Conservation (phyloP, 2,329 filamentous ascomycete species). For the Tolypocladium album region DNA sequence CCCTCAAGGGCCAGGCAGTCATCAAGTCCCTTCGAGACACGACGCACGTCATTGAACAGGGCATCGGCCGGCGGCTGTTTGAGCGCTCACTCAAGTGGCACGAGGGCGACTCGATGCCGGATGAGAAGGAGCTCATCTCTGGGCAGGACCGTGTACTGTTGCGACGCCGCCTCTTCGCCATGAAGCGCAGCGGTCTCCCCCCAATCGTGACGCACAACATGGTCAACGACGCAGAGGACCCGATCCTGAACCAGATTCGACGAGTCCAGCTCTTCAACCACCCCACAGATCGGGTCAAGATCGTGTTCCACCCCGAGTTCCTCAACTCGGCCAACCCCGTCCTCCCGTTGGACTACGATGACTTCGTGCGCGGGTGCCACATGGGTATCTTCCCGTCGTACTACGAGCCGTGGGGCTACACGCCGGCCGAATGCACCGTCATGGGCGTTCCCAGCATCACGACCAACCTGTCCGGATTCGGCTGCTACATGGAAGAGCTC, state of each 20-base stretch:
- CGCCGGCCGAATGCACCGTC: slow-evolving; percentile 93
- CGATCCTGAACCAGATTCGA: slow-evolving; percentile 89
- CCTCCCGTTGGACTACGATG: slow-evolving; percentile 91
- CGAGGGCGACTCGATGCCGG: slow-evolving; percentile 84
- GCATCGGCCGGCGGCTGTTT: slow-evolving; percentile 87
- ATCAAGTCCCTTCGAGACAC: slow-evolving; percentile 95
- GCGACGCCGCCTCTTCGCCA: slow-evolving; percentile 83
- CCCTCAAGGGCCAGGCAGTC: slow-evolving; percentile 90
- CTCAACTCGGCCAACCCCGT: slow-evolving; percentile 93
- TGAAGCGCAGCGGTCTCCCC: slow-evolving; percentile 84
- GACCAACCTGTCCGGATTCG: slow-evolving; percentile 94
- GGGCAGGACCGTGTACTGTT: slow-evolving; percentile 87
- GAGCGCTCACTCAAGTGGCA: slow-evolving; percentile 93
- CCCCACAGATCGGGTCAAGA: slow-evolving; percentile 87
- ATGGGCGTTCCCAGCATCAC: slow-evolving; percentile 99
- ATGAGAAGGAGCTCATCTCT: slow-evolving; percentile 93
- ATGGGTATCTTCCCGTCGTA: slow-evolving; percentile 94
- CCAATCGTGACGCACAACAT: slow-evolving; percentile 99
- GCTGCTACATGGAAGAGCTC: slow-evolving; percentile 98
- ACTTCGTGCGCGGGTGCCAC: slow-evolving; percentile 95
- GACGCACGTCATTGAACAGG: slow-evolving; percentile 82
- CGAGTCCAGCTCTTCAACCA: slow-evolving; percentile 97
- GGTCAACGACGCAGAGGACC: slow-evolving; percentile 87
- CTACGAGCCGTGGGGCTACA: slow-evolving; percentile 99
- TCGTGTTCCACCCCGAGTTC: slow-evolving; percentile 97